A percentile compares a stretch with the other conserved stretches of the same genome.
These are phyloP conservation scores for Schwanniomyces yamadae DNA, from an alignment of 805 yeast genomes.

Conservation along the genomic window DNA sequence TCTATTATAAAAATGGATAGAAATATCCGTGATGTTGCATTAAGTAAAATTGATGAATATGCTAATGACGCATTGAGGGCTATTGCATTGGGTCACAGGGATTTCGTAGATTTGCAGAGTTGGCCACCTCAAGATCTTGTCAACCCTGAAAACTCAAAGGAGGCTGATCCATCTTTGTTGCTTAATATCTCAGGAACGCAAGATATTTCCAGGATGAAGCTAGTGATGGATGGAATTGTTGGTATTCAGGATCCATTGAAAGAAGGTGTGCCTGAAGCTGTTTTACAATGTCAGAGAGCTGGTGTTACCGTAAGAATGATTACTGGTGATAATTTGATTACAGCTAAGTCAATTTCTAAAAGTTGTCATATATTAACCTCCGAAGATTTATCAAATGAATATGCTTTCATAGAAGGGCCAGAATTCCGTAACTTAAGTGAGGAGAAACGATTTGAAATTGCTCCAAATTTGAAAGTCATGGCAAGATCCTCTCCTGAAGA, in stretches of 20 bases:
- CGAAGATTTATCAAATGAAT: slow-evolving; percentile 51
- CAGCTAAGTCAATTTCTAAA: slow-evolving; percentile 88
- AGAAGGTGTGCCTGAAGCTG: slow-evolving; percentile 87
- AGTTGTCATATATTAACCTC: slow-evolving; percentile 75
- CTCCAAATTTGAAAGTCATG: slow-evolving; percentile 77
- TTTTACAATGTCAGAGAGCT: slow-evolving; percentile 78
- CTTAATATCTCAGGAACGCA: slow-evolving; percentile 23
- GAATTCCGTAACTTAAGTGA: slow-evolving; percentile 66
- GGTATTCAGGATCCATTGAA: slow-evolving; percentile 97
- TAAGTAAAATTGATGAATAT: slow-evolving; percentile 45
- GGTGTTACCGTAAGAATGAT: slow-evolving; percentile 98
- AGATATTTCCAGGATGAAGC: slow-evolving; percentile 20
- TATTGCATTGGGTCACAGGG: slow-evolving; percentile 81
- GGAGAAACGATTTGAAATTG: slow-evolving; percentile 54
- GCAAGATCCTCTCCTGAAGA: slow-evolving; percentile 98
- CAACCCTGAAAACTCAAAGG: slow-evolving; percentile 15
- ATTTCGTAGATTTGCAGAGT: slow-evolving; percentile 43
- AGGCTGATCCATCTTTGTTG: slow-evolving; percentile 28
- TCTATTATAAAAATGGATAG: slow-evolving; percentile 29
- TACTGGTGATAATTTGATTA: slow-evolving; percentile 90
- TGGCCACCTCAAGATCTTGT: slow-evolving; percentile 71
- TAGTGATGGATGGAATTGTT: slow-evolving; percentile 69
- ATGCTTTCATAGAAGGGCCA: slow-evolving; percentile 90
- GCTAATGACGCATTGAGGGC: slow-evolving; percentile 86
- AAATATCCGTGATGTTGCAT: slow-evolving; percentile 24